These are phyloP conservation scores for Plectosphaerella plurivora DNA, from an alignment of 2,329 filamentous ascomycete genomes.

Conservation along the genomic window DNA sequence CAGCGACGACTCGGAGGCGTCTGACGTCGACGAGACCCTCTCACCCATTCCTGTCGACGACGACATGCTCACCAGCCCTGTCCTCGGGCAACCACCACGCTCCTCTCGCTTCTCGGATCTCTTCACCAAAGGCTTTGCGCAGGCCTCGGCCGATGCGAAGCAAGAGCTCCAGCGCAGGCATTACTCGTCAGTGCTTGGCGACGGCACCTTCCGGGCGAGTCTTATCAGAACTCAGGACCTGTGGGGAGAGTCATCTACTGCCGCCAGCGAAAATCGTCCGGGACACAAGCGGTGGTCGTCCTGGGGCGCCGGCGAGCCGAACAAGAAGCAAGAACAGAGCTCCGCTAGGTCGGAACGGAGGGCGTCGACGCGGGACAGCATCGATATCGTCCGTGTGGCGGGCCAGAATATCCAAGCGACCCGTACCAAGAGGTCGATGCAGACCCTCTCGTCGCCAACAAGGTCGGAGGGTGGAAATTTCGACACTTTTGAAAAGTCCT, in stretches of 20 bases:
- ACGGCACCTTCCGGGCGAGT: neutral
- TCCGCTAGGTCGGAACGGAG: neutral
- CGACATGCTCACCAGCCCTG: neutral
- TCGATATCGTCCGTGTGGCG: neutral
- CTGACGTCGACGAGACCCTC: conserved; percentile 3
- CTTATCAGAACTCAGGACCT: neutral
- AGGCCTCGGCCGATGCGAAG: neutral
- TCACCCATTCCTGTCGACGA: neutral
- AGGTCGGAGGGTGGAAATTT: neutral
- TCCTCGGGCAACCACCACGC: neutral
- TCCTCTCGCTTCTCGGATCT: neutral
- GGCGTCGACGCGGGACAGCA: neutral
- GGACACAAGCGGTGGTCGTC: neutral
- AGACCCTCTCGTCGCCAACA: neutral
- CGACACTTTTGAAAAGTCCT: neutral
- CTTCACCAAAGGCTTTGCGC: neutral
- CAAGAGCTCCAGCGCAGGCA: neutral
- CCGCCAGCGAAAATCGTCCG: neutral
- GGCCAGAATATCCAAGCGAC: neutral
- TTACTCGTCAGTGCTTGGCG: neutral
- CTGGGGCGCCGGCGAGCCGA: neutral
- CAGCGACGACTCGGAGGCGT: conserved; percentile 5
- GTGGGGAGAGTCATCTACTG: neutral
- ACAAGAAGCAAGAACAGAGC: neutral
- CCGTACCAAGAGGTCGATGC: neutral